These are phyloP conservation scores for Coemansia sp. DNA, from an alignment of 192 early-diverging fungal species.

Conservation along the genomic window DNA sequence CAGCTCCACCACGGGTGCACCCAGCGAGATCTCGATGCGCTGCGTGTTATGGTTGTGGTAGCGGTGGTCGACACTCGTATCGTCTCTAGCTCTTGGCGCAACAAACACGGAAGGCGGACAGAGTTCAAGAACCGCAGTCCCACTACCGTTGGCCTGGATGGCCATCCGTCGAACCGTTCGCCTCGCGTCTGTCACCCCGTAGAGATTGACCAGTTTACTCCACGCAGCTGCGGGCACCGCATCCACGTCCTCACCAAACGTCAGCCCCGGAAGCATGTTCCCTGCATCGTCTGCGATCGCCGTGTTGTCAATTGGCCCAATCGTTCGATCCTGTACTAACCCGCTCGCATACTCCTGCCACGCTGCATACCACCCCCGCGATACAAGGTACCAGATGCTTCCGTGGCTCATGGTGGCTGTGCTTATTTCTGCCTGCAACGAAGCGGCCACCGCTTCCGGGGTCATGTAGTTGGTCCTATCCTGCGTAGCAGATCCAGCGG, in stretches of 20 bases:
- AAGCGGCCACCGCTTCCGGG: conserved; percentile 15
- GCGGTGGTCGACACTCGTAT: not conserved
- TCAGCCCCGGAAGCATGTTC: conserved; percentile 41
- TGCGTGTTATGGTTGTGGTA: not conserved
- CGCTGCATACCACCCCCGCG: conserved; percentile 40
- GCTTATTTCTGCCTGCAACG: conserved; percentile 24
- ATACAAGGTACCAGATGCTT: conserved; percentile 57
- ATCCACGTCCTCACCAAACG: conserved; percentile 27
- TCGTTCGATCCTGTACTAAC: conserved; percentile 15
- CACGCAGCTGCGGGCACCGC: conserved; percentile 56
- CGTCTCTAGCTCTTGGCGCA: not conserved
- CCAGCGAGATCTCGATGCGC: conserved; percentile 26
- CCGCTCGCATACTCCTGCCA: conserved; percentile 52
- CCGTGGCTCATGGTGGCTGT: conserved; percentile 31
- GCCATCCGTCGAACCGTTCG: conserved; percentile 17
- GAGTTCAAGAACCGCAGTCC: conserved; percentile 21
- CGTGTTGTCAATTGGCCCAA: conserved; percentile 57
- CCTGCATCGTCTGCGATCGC: conserved; percentile 27
- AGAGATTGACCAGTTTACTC: conserved; percentile 53
- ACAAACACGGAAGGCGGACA: conserved; percentile 29
- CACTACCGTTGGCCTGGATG: not conserved
- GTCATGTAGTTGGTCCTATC: not conserved
- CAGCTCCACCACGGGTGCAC: conserved; percentile 27
- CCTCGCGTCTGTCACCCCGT: conserved; percentile 18
- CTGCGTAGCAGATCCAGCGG: not conserved